Evolutionary conservation across 352 stramenopile genomes (phyloP), one percentile per base, ranked within the genome.

Genomic region (Globisporangium middletonii): DNA sequence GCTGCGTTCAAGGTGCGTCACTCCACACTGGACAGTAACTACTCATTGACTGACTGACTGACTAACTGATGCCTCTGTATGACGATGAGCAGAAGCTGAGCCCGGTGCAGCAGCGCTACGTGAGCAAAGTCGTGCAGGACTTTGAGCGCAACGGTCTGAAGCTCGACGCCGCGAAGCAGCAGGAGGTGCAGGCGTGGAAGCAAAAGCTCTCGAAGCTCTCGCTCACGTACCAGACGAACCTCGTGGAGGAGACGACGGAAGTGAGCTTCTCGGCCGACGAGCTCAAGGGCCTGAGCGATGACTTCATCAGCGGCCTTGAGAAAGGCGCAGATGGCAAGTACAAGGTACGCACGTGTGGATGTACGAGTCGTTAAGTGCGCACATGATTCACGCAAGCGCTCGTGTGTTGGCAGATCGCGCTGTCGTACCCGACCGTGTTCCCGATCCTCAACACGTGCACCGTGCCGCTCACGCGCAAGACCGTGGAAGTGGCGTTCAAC

Each of bases 361-460:
- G 23, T 26, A 3, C 8, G 2, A n/a, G 9, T 42, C n/a, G 30
- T 41, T 23, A 23, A 23, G 23, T 23, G 23, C 23, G 23, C 23
- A 23, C 23, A 23, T 23, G 23, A 23, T 23, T 23, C 23, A 23
- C 23, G 23, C 23, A 23, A 23, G 23, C 23, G 23, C 23, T 23
- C 23, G 23, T 23, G 23, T 23, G 23, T 23, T 23, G 23, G 8
- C 38, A 88, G 75, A 72, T 90, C 57, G 85, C 74, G 8, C 75
- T 96, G 28, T 95, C 90, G 46, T 96, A 96, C 73, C 85, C 87
- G 47, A 94, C 88, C 1, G 86, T 96, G 38, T 95, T 95, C 61
- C 84, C 87, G 15, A 94, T 97, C 56, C 76, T 94, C 42, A 88
- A 88, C 59, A 93, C 75, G 35, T 96, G 89, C 69, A 83, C 77